A percentile compares a stretch with the other conserved stretches of the same genome.
phyloP scores from a whole-genome alignment of 2,329 filamentous ascomycete species.

The Cryphonectria naterciae region DNA sequence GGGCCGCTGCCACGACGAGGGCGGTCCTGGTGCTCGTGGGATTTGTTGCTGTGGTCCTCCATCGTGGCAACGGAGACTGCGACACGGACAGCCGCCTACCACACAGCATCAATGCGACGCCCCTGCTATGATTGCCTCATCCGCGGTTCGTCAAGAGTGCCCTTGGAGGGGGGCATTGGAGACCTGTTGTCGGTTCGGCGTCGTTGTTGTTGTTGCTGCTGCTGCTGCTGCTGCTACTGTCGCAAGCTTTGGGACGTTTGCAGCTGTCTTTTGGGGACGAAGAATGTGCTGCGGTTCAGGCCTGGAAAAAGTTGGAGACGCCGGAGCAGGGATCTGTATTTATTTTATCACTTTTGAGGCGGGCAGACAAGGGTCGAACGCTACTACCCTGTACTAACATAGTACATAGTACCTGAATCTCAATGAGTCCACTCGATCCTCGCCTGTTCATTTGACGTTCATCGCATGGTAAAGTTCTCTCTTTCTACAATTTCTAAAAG shows the following conservation, averaged over 20 bases:
- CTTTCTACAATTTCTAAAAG: too few species aligned
- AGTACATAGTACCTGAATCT: neutral
- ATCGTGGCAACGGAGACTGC: slow-evolving; percentile 28
- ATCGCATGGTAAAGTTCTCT: neutral
- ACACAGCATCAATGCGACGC: slow-evolving; percentile 30
- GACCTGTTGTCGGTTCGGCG: neutral
- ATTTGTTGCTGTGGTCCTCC: slow-evolving; percentile 21
- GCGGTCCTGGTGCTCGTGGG: neutral
- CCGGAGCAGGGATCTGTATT: neutral
- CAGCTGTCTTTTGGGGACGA: neutral
- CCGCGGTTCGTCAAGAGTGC: slow-evolving; percentile 16
- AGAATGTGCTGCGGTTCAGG: neutral
- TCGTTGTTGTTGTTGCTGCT: neutral
- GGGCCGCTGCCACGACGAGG: neutral
- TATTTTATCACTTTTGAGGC: neutral
- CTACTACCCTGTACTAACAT: neutral
- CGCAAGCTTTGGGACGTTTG: neutral
- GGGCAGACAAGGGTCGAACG: neutral
- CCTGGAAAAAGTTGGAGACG: slow-evolving; percentile 6
- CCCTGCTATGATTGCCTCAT: slow-evolving; percentile 27
- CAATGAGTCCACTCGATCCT: neutral
- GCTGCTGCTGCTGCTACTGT: neutral
- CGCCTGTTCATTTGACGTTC: neutral
- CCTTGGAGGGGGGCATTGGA: neutral
- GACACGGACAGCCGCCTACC: slow-evolving; percentile 28